phyloP scores from a whole-genome alignment of 306 rosid genomes.

The Vachellia pachyceras region DNA sequence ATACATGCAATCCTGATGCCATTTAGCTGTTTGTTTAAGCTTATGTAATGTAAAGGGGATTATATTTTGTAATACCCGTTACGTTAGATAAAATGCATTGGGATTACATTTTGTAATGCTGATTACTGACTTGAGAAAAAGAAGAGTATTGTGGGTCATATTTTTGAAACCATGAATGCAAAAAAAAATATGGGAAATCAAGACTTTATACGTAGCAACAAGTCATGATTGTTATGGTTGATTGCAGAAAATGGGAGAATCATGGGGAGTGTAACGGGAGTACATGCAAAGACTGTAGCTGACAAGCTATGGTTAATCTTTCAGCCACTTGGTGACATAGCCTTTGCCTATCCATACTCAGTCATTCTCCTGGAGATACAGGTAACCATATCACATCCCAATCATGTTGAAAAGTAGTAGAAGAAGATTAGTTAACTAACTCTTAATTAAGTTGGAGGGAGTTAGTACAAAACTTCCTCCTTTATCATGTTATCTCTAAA shows the following conservation, averaged over 20 bases:
- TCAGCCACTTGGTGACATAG: conserved; percentile 87
- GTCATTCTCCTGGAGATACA: conserved; percentile 79
- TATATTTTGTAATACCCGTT: too few species aligned
- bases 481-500: background rate
- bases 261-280: conserved; percentile 72
- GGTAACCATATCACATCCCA: conserved; percentile 46
- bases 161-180: background rate
- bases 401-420: background rate
- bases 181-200: background rate
- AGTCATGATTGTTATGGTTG: conserved; percentile 16
- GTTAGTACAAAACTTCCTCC: background rate
- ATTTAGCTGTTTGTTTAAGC: too few species aligned
- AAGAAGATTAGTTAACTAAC: background rate
- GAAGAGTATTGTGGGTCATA: background rate
- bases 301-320: conserved; percentile 66
- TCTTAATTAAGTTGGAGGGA: too few species aligned
- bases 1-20: too few species aligned
- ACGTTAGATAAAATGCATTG: too few species aligned
- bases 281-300: conserved; percentile 45
- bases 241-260: conserved; percentile 76
- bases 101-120: too few species aligned
- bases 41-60: too few species aligned
- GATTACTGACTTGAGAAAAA: background rate
- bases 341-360: conserved; percentile 84
- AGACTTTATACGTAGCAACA: background rate